Base-by-base conservation (phyloP, 2,329 filamentous ascomycete species). In the Cercospora citrullina region DNA sequence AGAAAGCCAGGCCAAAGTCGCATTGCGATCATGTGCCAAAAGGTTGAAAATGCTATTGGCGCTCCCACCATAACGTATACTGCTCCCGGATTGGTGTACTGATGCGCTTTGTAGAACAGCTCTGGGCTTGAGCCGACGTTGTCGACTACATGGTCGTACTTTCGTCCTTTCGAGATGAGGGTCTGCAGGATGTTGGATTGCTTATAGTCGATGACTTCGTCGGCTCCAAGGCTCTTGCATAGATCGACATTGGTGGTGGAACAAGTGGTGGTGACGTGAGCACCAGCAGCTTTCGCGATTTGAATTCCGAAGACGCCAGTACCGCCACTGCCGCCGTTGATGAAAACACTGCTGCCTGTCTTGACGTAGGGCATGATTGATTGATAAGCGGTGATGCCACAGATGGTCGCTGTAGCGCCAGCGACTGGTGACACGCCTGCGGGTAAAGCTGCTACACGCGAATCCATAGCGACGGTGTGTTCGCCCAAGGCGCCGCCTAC, bases 291-390 rank as follows among this genome's bases (percentile, higher is more conserved):
- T 75, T 90, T 90, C 7, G 88, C 88, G 57, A 91, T 84, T 75
- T 91, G 89, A 61, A 91, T 87, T 0, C 82, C 84, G 66, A 84
- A 89, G 0, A 83, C 81, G 0, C 89, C 89, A 0, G 83, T 84
- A 1, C 89, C 89, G 7, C 89, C 89, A 3, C 84, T 87, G 0
- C 88, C 88, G 10, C 87, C 89, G 70, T 90, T 90, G 77, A 91
- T 84, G 75, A 91, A 88, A 4, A 91, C 81, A 70, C 81, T 84
- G 59, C 85, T 82, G 9, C 80, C 80, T 5, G 71, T 66, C 42
- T 80, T 79, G 39, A 80, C 75, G 51, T 79, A 75, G 0, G 78
- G 78, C 2, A 75, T 71, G 45, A 83, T 74, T 5, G 74, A 74
- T 65, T 80, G 77, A 42, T 77, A 79, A n/a, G 79, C 80, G 5